These are phyloP conservation scores for Quercus bicolor DNA, from an alignment of 306 rosid genomes.

Conservation along the genomic window DNA sequence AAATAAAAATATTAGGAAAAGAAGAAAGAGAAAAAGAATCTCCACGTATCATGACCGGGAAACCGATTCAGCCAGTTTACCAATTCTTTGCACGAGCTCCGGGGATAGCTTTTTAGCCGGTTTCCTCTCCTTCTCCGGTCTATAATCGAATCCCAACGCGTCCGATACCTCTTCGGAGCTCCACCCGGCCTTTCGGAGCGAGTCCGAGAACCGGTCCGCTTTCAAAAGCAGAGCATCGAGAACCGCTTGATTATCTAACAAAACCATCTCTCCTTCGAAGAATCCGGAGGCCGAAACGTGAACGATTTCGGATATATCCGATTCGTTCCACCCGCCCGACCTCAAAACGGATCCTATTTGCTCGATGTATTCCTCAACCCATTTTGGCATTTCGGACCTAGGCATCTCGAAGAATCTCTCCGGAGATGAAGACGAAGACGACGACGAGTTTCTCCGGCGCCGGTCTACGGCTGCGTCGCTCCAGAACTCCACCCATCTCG, in stretches of 20 bases:
- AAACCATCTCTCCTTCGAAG: slow-evolving; percentile 68
- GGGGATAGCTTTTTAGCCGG: slow-evolving; percentile 85
- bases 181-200: slow-evolving; percentile 95
- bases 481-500: slow-evolving; percentile 99
- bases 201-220: slow-evolving; percentile 69
- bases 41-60: slow-evolving; percentile 46
- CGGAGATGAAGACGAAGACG: slow-evolving; percentile 59
- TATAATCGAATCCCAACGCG: slow-evolving; percentile 83
- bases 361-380: slow-evolving; percentile 82
- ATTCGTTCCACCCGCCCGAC: slow-evolving; percentile 86
- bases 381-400: slow-evolving; percentile 45
- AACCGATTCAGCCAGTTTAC: slow-evolving; percentile 89
- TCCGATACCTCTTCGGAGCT: slow-evolving; percentile 95
- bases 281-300: slow-evolving; percentile 79
- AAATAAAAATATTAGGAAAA: not conserved
- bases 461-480: slow-evolving; percentile 82
- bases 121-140: slow-evolving; percentile 82
- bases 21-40: slow-evolving; percentile 2
- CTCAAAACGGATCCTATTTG: slow-evolving; percentile 71
- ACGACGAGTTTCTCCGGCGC: slow-evolving; percentile 56
- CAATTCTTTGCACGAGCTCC: slow-evolving; percentile 61
- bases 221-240: slow-evolving; percentile 79
- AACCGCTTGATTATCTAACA: slow-evolving; percentile 82
- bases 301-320: slow-evolving; percentile 74
- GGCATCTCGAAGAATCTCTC: slow-evolving; percentile 70